Conservation (phyloP, 306 rosid species). For the Oemleria cerasiformis region DNA sequence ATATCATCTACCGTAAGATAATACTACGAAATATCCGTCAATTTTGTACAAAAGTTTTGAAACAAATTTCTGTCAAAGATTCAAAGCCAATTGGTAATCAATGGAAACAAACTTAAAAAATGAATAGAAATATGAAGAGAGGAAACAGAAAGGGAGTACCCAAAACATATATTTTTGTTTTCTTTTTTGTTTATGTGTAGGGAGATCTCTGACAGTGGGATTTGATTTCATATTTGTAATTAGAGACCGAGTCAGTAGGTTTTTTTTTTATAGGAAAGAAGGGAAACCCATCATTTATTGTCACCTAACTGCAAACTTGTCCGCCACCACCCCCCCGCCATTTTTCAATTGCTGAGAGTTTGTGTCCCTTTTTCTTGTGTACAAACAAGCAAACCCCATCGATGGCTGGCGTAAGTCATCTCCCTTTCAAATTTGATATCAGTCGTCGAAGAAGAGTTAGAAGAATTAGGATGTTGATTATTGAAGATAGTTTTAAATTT, state of each 20-base stretch:
- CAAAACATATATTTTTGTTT: neutral
- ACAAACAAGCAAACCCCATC: constrained; percentile 5
- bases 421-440: neutral
- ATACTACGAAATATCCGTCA: neutral
- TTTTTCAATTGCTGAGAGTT: neutral
- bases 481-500: neutral
- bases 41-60: constrained; percentile 10
- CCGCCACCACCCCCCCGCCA: constrained; percentile 9
- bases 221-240: too few relatives aligned
- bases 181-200: neutral
- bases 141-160: neutral
- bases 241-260: neutral
- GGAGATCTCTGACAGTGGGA: neutral
- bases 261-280: neutral
- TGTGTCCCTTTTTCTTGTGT: neutral
- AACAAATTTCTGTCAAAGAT: constrained; percentile 15
- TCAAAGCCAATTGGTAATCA: constrained; percentile 21
- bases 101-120: neutral
- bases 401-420: neutral
- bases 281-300: constrained; percentile 5
- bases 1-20: too few relatives aligned
- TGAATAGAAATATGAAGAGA: neutral
- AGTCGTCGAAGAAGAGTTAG: neutral
- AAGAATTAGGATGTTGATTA: neutral
- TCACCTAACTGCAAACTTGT: constrained; percentile 14